phyloP scores from a whole-genome alignment of 768 basidiomycete genomes.

The Lactarius indigo region DNA sequence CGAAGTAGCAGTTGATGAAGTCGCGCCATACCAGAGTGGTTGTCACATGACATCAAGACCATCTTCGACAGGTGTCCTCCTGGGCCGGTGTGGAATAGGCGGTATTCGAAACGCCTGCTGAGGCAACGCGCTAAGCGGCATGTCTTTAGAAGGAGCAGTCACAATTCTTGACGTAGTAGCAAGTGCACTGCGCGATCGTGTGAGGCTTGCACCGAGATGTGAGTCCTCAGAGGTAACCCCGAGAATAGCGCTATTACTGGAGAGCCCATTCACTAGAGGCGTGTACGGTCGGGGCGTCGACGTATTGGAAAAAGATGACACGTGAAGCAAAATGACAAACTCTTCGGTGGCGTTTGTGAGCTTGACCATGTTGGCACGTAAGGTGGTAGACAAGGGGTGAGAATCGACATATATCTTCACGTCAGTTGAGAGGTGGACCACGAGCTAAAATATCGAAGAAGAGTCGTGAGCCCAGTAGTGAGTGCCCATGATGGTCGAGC shows the following conservation, averaged over 20 bases:
- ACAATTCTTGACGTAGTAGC: background rate
- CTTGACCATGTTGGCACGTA: slow-evolving; percentile 69
- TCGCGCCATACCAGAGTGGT: background rate
- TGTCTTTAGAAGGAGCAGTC: slow-evolving; percentile 31
- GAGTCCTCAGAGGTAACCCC: slow-evolving; percentile 15
- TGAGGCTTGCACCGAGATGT: slow-evolving; percentile 14
- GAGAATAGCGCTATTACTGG: slow-evolving; percentile 14
- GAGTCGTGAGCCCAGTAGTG: background rate
- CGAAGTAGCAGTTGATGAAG: background rate
- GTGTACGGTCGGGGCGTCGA: slow-evolving; percentile 56
- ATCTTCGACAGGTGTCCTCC: slow-evolving; percentile 24
- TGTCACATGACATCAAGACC: slow-evolving; percentile 17
- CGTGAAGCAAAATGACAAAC: slow-evolving; percentile 80
- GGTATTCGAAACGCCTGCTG: slow-evolving; percentile 47
- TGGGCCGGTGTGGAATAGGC: slow-evolving; percentile 29
- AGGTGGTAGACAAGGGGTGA: slow-evolving; percentile 52
- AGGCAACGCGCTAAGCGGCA: slow-evolving; percentile 53
- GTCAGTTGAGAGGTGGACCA: slow-evolving; percentile 70
- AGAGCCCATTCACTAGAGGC: slow-evolving; percentile 35
- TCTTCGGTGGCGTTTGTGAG: slow-evolving; percentile 84
- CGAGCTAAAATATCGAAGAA: slow-evolving; percentile 43
- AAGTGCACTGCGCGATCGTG: slow-evolving; percentile 22
- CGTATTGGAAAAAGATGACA: slow-evolving; percentile 72
- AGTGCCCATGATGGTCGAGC: slow-evolving; percentile 15
- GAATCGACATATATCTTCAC: slow-evolving; percentile 61